These are phyloP conservation scores for Bretschneidera sinensis DNA, from an alignment of 345 rosid genomes.

Conservation along the genomic window DNA sequence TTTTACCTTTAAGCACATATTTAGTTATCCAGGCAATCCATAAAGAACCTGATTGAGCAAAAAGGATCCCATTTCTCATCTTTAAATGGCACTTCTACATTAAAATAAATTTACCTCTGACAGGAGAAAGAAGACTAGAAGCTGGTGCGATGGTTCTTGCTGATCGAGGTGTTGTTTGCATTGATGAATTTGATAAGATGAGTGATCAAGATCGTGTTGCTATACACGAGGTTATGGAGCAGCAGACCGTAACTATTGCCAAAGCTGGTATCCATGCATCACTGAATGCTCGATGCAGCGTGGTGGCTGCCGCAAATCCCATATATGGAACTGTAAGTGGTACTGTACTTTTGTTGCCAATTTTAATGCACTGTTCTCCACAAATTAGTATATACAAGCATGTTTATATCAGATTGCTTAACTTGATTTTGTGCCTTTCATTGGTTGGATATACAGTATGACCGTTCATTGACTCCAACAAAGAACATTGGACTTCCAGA, in stretches of 20 bases:
- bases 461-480: constrained; percentile 94
- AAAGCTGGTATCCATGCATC: constrained; percentile 99
- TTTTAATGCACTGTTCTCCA: constrained; percentile 5
- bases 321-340: constrained; percentile 93
- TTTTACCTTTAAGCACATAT: too few species aligned
- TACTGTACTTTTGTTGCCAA: not conserved
- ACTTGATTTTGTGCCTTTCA: constrained; percentile 7
- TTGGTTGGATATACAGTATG: constrained; percentile 61
- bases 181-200: constrained; percentile 99
- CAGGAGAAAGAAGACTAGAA: constrained; percentile 98
- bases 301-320: constrained; percentile 99
- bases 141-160: constrained; percentile 99
- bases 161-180: constrained; percentile 94
- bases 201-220: constrained; percentile 99
- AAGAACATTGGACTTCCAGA: constrained; percentile 99
- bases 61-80: not conserved
- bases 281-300: constrained; percentile 94
- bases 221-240: constrained; percentile 99
- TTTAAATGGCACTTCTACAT: constrained; percentile 1
- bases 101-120: constrained; percentile 10
- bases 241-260: constrained; percentile 98
- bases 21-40: too few species aligned
- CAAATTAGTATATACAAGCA: constrained; percentile 3
- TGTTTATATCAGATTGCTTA: not conserved
- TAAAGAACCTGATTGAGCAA: too few species aligned